phyloP scores from a whole-genome alignment of 2,329 filamentous ascomycete species.

The Trichoderma koningiopsis region DNA sequence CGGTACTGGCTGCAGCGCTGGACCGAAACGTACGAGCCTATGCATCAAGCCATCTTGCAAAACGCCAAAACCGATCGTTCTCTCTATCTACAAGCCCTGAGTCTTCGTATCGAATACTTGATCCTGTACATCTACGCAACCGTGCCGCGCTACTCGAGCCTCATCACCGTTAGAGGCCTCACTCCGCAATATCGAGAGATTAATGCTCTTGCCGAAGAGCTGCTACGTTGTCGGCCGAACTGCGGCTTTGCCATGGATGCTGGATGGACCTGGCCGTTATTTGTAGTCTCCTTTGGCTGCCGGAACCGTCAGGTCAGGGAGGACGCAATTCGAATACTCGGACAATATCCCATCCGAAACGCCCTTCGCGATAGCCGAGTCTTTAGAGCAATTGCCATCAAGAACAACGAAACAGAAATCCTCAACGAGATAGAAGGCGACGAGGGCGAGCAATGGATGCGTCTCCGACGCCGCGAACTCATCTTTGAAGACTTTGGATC shows the following conservation, averaged over 20 bases:
- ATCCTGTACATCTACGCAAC: constrained; percentile 44
- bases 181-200: constrained; percentile 49
- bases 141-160: constrained; percentile 43
- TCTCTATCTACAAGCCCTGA: constrained; percentile 43
- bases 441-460: constrained; percentile 43
- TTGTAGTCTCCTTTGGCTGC: constrained; percentile 46
- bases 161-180: constrained; percentile 41
- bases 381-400: constrained; percentile 43
- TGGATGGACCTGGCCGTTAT: constrained; percentile 50
- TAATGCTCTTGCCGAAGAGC: constrained; percentile 41
- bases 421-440: constrained; percentile 38
- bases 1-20: constrained; percentile 46
- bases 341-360: constrained; percentile 46
- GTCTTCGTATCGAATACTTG: constrained; percentile 48
- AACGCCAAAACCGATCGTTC: constrained; percentile 32
- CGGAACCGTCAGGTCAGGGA: constrained; percentile 43
- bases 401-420: constrained; percentile 42
- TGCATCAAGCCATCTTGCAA: constrained; percentile 36
- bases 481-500: constrained; percentile 44
- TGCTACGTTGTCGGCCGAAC: constrained; percentile 41
- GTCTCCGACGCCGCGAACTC: constrained; percentile 42
- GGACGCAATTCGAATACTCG: constrained; percentile 46
- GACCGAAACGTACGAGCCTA: constrained; percentile 42
- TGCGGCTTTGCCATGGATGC: constrained; percentile 51
- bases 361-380: constrained; percentile 47